Evolutionary conservation across 495 filamentous ascomycete species (phyloP), one percentile per base, ranked within the genome.

Genomic region (Penicillium canescens): DNA sequence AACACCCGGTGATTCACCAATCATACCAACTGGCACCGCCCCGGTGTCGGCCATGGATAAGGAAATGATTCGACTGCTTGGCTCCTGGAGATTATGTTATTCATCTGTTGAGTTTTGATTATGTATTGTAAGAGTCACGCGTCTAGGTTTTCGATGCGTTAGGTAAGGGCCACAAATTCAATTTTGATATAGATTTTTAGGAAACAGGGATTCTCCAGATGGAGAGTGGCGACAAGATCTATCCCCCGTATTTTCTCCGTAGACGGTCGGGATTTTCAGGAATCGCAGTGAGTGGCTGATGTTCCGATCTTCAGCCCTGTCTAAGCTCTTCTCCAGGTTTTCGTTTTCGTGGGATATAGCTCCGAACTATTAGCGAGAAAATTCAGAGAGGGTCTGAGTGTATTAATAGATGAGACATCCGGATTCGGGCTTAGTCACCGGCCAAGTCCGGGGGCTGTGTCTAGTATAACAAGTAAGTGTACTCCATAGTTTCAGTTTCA

Each of bases 211-310:
- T 62, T 61, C 59, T 61, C 57, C 54, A 55, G 55, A 50, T 16
- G 16, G 8, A 24, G 18, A 65, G 55, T 56, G 61, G 61, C 59
- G 50, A 59, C 51, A 4, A 24, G 51, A 50, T 59, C 53, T 45
- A 36, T 57, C 50, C 57, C 57, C 57, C 52, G 52, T 57, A 43
- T 61, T 60, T 60, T 59, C 47, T 43, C 45, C 44, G 53, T 43
- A 21, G 56, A 56, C 54, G 55, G 55, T 73, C 72, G 70, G 72
- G 59, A 62, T 55, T 60, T 71, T 71, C 66, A 75, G 72, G 72
- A 62, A 67, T 60, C 57, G 7, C 33, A 43, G 35, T 55, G 44
- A 57, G 61, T 72, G 65, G 63, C 65, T 63, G 57, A 39, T 46
- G 49, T 55, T 46, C 45, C 58, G 50, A 55, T 47, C 51, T 54